Conservation (phyloP, 192 early-diverging fungal species). For the Linnemannia schmuckeri region DNA sequence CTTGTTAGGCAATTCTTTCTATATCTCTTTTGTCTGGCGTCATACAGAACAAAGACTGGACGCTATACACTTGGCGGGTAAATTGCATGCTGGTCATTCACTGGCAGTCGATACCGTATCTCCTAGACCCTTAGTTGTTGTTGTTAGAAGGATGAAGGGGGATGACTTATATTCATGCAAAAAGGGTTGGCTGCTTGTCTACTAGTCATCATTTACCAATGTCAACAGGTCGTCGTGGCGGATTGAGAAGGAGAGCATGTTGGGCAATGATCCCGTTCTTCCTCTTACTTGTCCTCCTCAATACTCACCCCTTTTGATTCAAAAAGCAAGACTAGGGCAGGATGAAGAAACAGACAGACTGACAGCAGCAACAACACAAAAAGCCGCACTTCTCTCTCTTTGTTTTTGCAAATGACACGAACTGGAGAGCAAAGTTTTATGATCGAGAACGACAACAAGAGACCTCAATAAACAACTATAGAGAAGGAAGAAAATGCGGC, state of each 20-base stretch:
- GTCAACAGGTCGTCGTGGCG: not conserved
- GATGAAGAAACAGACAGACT: not conserved
- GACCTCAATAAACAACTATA: too few relatives aligned
- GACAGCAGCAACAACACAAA: not conserved
- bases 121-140: not conserved
- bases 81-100: not conserved
- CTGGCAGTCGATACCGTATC: not conserved
- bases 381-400: not conserved
- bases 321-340: not conserved
- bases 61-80: not conserved
- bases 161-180: not conserved
- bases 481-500: not conserved
- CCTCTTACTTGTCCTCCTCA: not conserved
- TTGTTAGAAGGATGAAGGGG: not conserved
- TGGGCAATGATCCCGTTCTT: not conserved
- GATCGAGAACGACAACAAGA: not conserved
- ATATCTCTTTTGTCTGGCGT: not conserved
- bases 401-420: not conserved
- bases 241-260: not conserved
- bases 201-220: not conserved
- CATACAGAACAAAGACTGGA: not conserved
- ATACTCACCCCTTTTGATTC: not conserved
- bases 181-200: not conserved
- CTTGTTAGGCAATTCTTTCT: not conserved
- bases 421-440: constrained; percentile 4